phyloP scores from a whole-genome alignment of 768 basidiomycete species.

The Hysterangium stoloniferum region DNA sequence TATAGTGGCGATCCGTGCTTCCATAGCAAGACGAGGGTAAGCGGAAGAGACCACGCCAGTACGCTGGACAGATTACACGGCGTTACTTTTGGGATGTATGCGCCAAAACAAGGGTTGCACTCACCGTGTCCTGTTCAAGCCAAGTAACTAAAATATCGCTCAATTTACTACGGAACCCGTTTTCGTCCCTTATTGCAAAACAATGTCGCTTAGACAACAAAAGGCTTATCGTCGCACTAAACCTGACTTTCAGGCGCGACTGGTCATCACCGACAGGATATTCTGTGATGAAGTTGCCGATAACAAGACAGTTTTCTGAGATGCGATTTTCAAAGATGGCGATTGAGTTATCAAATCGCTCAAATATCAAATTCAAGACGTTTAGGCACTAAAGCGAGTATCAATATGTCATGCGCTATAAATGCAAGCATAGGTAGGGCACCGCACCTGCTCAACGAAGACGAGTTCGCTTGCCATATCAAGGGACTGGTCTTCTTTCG shows the following conservation, averaged over 20 bases:
- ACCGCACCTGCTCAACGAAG: constrained; percentile 66
- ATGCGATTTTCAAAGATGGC: constrained; percentile 27
- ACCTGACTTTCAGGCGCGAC: constrained; percentile 60
- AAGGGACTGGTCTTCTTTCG: background rate
- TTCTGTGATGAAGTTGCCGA: constrained; percentile 60
- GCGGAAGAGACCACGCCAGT: too few relatives aligned
- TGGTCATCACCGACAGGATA: constrained; percentile 33
- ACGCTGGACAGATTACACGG: too few relatives aligned
- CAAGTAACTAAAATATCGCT: constrained; percentile 73
- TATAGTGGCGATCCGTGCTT: background rate
- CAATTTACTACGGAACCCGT: constrained; percentile 55
- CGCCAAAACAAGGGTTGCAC: too few relatives aligned
- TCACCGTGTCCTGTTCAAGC: constrained; percentile 50
- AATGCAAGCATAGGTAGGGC: background rate
- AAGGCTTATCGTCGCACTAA: constrained; percentile 62
- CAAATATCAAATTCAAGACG: constrained; percentile 70
- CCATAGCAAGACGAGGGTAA: constrained; percentile 15
- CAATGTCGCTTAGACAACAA: constrained; percentile 56
- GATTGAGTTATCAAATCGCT: constrained; percentile 46
- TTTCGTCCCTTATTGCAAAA: constrained; percentile 61
- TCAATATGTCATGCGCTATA: background rate
- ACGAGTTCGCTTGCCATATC: background rate
- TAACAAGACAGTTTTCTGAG: constrained; percentile 28
- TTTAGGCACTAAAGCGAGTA: constrained; percentile 49
- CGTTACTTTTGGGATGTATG: background rate